Conservation (phyloP, 768 basidiomycete genomes). For the Russula dissimulans region DNA sequence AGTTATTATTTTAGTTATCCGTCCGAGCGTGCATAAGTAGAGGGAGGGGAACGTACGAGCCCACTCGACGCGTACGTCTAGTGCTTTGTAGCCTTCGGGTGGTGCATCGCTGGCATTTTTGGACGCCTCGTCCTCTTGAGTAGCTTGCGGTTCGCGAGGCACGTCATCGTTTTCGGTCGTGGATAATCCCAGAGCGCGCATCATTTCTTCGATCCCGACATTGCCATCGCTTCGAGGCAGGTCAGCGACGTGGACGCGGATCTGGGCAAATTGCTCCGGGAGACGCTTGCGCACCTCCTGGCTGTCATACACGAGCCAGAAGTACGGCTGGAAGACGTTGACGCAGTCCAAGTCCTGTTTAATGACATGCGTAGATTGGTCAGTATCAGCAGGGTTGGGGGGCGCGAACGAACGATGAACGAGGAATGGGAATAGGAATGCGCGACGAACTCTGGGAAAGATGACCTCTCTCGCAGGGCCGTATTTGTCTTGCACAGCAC, state of each 20-base stretch:
- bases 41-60: not conserved
- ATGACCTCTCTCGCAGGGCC: constrained; percentile 10
- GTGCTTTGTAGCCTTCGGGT: not conserved
- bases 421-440: not conserved
- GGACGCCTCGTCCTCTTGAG: not conserved
- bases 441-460: constrained; percentile 12
- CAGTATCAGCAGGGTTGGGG: too few relatives aligned
- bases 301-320: constrained; percentile 14
- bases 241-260: constrained; percentile 3
- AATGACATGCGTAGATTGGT: too few relatives aligned
- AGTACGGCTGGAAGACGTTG: not conserved
- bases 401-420: too few relatives aligned
- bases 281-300: not conserved
- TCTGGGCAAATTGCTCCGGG: not conserved
- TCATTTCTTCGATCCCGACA: constrained; percentile 14
- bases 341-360: not conserved
- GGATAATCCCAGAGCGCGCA: constrained; percentile 1
- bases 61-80: constrained; percentile 1
- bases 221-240: constrained; percentile 4
- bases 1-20: too few relatives aligned
- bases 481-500: constrained; percentile 13
- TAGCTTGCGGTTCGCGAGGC: not conserved
- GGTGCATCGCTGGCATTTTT: not conserved
- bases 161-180: not conserved
- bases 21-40: too few relatives aligned